phyloP scores from a whole-genome alignment of 1,139 yeast species.

The Nakaseomyces glabratus region DNA sequence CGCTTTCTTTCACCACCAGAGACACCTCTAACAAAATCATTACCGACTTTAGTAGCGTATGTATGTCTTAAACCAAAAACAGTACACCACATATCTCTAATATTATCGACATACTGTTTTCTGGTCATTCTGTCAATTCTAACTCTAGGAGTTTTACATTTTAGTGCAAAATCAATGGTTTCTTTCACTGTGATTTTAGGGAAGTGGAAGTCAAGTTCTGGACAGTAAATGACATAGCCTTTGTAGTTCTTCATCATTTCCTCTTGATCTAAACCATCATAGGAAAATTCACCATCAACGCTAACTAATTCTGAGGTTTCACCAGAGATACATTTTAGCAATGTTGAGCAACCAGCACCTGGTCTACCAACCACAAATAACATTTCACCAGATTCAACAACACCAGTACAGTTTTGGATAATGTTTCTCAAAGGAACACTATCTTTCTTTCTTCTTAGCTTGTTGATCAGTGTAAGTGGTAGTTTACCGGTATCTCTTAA shows the following conservation, averaged over 20 bases:
- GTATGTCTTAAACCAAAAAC: conserved; percentile 53
- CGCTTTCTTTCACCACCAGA: conserved; percentile 61
- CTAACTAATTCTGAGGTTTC: conserved; percentile 37
- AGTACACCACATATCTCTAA: conserved; percentile 45
- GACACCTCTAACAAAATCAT: conserved; percentile 53
- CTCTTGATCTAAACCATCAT: conserved; percentile 43
- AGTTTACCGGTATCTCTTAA: conserved; percentile 29
- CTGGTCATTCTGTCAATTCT: conserved; percentile 44
- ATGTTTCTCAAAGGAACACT: conserved; percentile 40
- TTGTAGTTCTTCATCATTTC: conserved; percentile 44
- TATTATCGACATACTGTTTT: conserved; percentile 39
- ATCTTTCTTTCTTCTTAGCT: conserved; percentile 25
- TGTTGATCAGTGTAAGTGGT: conserved; percentile 25
- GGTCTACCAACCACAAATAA: conserved; percentile 56
- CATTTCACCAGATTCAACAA: conserved; percentile 54
- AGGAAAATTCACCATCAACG: conserved; percentile 39
- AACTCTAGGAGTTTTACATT: conserved; percentile 49
- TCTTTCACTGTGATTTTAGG: conserved; percentile 58
- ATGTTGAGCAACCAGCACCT: conserved; percentile 58
- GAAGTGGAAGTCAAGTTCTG: conserved; percentile 55
- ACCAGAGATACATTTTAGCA: conserved; percentile 48
- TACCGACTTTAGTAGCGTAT: conserved; percentile 48
- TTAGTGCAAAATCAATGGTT: conserved; percentile 52
- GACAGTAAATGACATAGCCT: conserved; percentile 49
- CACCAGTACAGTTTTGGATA: conserved; percentile 39